phyloP scores from a whole-genome alignment of 2,329 filamentous ascomycete genomes.

The Sordariomycetes sp. region DNA sequence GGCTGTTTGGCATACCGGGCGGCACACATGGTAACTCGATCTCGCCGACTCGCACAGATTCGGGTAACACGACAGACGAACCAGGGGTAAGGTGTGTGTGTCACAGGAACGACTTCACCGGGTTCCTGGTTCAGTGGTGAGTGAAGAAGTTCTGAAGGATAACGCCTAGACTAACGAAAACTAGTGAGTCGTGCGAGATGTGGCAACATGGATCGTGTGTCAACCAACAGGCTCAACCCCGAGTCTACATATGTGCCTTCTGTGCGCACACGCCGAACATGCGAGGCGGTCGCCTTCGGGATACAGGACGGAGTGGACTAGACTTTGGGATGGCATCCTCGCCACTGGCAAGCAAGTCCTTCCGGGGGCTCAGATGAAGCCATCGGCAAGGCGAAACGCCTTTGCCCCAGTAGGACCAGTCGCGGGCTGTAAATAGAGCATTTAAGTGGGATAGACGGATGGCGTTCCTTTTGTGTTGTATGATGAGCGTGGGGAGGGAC shows the following conservation, averaged over 20 bases:
- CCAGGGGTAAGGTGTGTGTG: slow-evolving; percentile 49
- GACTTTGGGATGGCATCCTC: slow-evolving; percentile 19
- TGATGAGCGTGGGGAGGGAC: too few species aligned
- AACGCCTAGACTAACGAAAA: not conserved
- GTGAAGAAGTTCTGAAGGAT: slow-evolving; percentile 10
- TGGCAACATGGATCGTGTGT: slow-evolving; percentile 57
- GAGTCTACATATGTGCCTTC: slow-evolving; percentile 55
- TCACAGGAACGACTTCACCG: slow-evolving; percentile 36
- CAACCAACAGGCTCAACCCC: slow-evolving; percentile 45
- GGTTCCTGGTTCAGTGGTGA: slow-evolving; percentile 57
- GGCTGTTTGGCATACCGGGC: not conserved
- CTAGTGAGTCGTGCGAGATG: slow-evolving; percentile 55
- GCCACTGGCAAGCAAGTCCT: slow-evolving; percentile 32
- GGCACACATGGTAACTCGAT: slow-evolving; percentile 24
- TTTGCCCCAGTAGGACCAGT: too few species aligned
- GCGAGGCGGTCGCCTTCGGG: slow-evolving; percentile 37
- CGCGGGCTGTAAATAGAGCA: too few species aligned
- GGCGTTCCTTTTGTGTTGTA: too few species aligned
- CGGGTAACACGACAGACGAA: slow-evolving; percentile 16
- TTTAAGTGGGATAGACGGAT: too few species aligned
- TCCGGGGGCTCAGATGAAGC: slow-evolving; percentile 44
- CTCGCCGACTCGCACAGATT: slow-evolving; percentile 35
- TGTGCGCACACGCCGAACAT: slow-evolving; percentile 51
- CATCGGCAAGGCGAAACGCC: too few species aligned
- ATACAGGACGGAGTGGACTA: slow-evolving; percentile 24